Evolutionary conservation across 768 basidiomycete genomes (phyloP).

Genomic region (Boletus tomentosulus): DNA sequence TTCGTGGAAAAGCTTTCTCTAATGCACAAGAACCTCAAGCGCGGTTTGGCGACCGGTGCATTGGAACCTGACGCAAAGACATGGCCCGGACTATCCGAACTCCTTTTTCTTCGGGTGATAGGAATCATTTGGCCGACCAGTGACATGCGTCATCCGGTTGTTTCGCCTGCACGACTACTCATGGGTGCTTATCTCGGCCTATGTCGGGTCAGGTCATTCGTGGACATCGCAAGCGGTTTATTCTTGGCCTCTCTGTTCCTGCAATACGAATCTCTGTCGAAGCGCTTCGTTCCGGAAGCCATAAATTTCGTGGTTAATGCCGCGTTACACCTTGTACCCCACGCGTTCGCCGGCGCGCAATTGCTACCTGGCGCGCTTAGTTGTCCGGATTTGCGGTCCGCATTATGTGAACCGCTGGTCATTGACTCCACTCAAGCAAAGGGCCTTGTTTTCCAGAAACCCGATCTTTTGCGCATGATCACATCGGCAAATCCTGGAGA

Average conservation of each 20-base stretch:
- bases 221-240: constrained; percentile 79
- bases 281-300: constrained; percentile 85
- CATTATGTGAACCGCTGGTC: constrained; percentile 37
- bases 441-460: constrained; percentile 37
- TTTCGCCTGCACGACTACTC: constrained; percentile 80
- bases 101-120: constrained; percentile 74
- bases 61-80: constrained; percentile 63
- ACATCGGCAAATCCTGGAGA: constrained; percentile 36
- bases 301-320: constrained; percentile 75
- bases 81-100: constrained; percentile 84
- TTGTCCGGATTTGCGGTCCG: constrained; percentile 61
- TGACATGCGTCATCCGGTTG: constrained; percentile 87
- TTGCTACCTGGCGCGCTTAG: constrained; percentile 70
- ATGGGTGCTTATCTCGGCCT: constrained; percentile 91
- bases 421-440: constrained; percentile 40
- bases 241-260: constrained; percentile 84
- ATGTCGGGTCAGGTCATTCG: constrained; percentile 67
- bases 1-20: constrained; percentile 79
- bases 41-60: constrained; percentile 71
- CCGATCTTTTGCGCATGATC: constrained; percentile 43
- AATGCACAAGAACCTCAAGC: constrained; percentile 92
- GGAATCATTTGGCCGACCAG: constrained; percentile 90
- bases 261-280: constrained; percentile 82
- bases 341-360: constrained; percentile 40
- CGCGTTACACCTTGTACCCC: constrained; percentile 71